Evolutionary conservation across 176 grass and related monocot genomes (phyloP).

Genomic region (Microstegium vimineum): DNA sequence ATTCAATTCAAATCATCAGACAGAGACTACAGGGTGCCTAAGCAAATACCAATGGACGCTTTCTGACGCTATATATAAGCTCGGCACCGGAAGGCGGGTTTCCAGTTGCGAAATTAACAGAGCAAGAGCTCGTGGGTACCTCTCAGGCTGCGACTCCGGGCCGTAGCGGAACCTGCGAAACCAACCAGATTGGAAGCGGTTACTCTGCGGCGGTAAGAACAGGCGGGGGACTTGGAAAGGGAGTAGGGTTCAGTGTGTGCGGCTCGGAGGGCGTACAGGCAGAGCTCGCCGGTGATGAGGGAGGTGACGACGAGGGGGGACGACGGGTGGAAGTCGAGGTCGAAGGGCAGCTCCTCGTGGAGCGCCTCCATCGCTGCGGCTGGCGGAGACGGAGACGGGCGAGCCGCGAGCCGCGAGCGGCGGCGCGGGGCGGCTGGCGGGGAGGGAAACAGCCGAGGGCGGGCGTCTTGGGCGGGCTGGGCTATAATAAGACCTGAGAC

Average conservation of each 20-base stretch:
- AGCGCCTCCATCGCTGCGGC: constrained; percentile 65
- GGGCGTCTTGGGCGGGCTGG: not conserved
- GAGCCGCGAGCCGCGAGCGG: too few species aligned
- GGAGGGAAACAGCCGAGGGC: not conserved
- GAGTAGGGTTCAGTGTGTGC: not conserved
- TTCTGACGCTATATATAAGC: not conserved
- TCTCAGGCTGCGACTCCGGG: constrained; percentile 56
- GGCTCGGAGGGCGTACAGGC: constrained; percentile 43
- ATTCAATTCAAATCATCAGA: not conserved
- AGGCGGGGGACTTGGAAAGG: not conserved
- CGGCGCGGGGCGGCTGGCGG: not conserved
- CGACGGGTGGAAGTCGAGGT: constrained; percentile 81
- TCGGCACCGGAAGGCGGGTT: not conserved
- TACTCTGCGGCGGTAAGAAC: not conserved
- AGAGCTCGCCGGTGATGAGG: constrained; percentile 76
- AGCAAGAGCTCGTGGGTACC: constrained; percentile 37
- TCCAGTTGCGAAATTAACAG: not conserved
- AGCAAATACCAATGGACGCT: not conserved
- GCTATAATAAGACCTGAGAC: not conserved
- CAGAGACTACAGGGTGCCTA: not conserved
- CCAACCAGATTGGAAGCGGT: not conserved
- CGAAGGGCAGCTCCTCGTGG: constrained; percentile 35
- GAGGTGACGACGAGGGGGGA: constrained; percentile 60
- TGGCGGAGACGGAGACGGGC: not conserved
- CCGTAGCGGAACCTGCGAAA: constrained; percentile 58